Base-by-base conservation (phyloP, 257 asterid genomes). In the Craterostigma plantagineum region DNA sequence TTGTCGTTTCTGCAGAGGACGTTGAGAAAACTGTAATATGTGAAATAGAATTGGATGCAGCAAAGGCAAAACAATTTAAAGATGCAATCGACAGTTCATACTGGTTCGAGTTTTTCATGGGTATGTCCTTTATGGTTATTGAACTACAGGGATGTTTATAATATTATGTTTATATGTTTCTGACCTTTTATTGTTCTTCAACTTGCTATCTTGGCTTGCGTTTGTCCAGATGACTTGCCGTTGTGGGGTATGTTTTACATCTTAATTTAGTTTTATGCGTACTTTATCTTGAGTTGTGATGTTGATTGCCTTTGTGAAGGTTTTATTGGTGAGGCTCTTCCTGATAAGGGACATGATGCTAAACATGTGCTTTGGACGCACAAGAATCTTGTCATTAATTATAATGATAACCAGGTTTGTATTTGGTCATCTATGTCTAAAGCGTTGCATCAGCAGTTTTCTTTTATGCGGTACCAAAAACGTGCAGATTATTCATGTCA, bases 401-500 rank as follows among this genome's bases (percentile, higher is more conserved):
- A 73, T 67, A 73, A 73, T 41, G 45, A 16, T 14, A 41, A 41
- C 45, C 45, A 41, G 45, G 45, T 41, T 3, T 1, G 40, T 12
- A 9, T 12, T 12, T 23, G 30, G 4, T 23, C 6, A 23, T 23
- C 2, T 23, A 23, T 6, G 6, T 23, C 30, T 23, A 2, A 23
- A 23, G 30, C 30, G 4, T 23, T 23, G 6, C 6, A 23, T 23
- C 30, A 23, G 30, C 30, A n/a, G n/a, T n/a, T n/a, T n/a, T n/a
- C n/a, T n/a, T n/a, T n/a, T n/a, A 8, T 8, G 3, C 16, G 4
- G 13, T 1, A 43, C 36, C 45, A n/a, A 52, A 12, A 51, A 35
- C 38, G 56, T 56, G 64, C 77, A 87, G 97, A 78, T 87, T 52
- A 87, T 87, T 75, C 95, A 81, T 64, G 97, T 87, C 16, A 87